Percentiles rank a stretch among this genome's conserved stretches.
phyloP scores from a whole-genome alignment of 1,284 basidiomycete species.

The Cryptococcus neoformans region DNA sequence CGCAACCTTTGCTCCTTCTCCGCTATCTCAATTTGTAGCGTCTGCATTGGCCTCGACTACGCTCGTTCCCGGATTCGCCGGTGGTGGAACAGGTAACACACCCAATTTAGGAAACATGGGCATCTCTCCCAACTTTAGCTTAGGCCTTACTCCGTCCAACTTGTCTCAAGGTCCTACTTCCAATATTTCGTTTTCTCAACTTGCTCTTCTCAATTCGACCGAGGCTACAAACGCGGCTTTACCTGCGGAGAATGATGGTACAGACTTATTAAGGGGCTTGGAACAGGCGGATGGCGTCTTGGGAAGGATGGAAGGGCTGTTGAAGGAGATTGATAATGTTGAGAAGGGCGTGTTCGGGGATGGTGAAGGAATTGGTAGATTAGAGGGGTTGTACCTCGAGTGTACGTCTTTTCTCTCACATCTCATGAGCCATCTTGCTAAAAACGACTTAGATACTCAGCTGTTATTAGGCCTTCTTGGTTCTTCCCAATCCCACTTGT shows the following conservation, averaged over 20 bases:
- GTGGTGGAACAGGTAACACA: not conserved
- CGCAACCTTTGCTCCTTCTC: slow-evolving; percentile 11
- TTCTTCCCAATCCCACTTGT: slow-evolving; percentile 5
- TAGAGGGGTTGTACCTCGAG: slow-evolving; percentile 12
- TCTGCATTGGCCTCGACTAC: not conserved
- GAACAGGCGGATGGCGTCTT: slow-evolving; percentile 4
- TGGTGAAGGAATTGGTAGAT: slow-evolving; percentile 1
- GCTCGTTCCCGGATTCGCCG: not conserved
- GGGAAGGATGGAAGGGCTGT: slow-evolving; percentile 3
- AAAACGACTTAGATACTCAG: slow-evolving; percentile 5
- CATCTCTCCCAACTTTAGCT: slow-evolving; percentile 2
- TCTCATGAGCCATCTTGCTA: not conserved
- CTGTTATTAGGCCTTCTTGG: slow-evolving; percentile 1
- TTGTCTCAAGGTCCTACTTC: not conserved
- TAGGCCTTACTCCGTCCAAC: not conserved
- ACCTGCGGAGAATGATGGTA: not conserved
- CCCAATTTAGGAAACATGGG: not conserved
- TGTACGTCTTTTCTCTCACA: slow-evolving; percentile 3
- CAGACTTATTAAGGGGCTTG: slow-evolving; percentile 1
- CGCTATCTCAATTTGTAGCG: slow-evolving; percentile 10
- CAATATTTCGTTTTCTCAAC: not conserved
- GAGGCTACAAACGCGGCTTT: not conserved
- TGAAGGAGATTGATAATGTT: slow-evolving; percentile 7
- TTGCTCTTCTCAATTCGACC: not conserved
- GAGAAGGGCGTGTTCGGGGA: slow-evolving; percentile 10